Evolutionary conservation across 768 basidiomycete species (phyloP).

Genomic region (Crepidotus variabilis): DNA sequence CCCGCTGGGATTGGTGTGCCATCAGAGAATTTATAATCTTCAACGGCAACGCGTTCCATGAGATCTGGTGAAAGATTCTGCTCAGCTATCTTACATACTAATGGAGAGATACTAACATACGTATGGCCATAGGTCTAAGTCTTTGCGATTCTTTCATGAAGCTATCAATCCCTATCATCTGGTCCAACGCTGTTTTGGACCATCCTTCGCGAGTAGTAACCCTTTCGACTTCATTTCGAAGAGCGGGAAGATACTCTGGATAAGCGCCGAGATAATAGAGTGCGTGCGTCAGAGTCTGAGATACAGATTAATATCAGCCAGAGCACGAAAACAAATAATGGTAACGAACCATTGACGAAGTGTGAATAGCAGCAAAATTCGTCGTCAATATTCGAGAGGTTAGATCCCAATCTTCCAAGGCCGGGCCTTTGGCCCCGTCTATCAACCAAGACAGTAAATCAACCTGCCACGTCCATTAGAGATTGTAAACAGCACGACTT

Average conservation of each 20-base stretch:
- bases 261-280: slow-evolving; percentile 26
- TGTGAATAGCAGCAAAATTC: slow-evolving; percentile 40
- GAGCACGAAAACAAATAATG: not conserved
- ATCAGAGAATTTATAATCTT: slow-evolving; percentile 30
- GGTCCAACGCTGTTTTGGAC: slow-evolving; percentile 35
- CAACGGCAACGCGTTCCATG: slow-evolving; percentile 23
- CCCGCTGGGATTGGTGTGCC: slow-evolving; percentile 28
- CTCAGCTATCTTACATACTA: not conserved
- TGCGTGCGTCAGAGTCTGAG: slow-evolving; percentile 22
- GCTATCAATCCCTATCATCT: slow-evolving; percentile 40
- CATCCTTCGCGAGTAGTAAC: slow-evolving; percentile 30
- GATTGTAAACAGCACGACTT: not conserved
- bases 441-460: slow-evolving; percentile 12
- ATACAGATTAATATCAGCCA: not conserved
- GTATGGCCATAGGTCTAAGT: slow-evolving; percentile 20
- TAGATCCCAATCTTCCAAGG: slow-evolving; percentile 13
- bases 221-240: slow-evolving; percentile 30
- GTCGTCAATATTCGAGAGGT: slow-evolving; percentile 25
- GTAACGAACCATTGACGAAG: slow-evolving; percentile 29
- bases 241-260: slow-evolving; percentile 23
- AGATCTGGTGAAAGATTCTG: slow-evolving; percentile 15
- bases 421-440: slow-evolving; percentile 17
- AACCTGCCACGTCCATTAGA: not conserved
- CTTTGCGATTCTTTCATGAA: slow-evolving; percentile 40
- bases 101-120: slow-evolving; percentile 17